Conservation (phyloP, 2,329 filamentous ascomycete genomes). For the Coleophoma crateriformis region DNA sequence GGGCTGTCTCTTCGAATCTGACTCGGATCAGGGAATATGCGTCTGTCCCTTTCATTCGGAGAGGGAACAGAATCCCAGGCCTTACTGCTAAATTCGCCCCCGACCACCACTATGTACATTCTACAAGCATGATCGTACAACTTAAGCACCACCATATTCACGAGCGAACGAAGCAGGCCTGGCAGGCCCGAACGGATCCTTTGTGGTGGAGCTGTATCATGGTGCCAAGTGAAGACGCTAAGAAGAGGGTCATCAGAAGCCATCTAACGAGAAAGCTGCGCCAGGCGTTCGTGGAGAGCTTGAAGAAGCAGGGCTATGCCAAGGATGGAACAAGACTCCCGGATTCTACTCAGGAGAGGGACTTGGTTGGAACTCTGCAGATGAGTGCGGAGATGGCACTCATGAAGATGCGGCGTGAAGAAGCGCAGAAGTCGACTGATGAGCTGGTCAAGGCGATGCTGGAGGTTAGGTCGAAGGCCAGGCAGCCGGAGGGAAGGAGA, state of each 20-base stretch:
- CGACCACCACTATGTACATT: neutral
- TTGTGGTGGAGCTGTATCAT: constrained; percentile 42
- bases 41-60: no score
- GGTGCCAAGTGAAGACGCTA: constrained; percentile 18
- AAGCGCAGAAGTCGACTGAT: neutral
- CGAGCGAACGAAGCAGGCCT: constrained; percentile 30
- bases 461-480: neutral
- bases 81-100: neutral
- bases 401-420: constrained; percentile 16
- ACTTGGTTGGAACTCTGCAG: constrained; percentile 31
- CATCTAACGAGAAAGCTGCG: constrained; percentile 36
- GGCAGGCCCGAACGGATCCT: constrained; percentile 29
- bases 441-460: neutral
- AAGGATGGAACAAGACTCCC: constrained; percentile 16
- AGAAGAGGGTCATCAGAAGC: constrained; percentile 39
- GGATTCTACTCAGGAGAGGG: constrained; percentile 18
- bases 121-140: neutral
- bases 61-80: no score
- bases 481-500: no score
- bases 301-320: constrained; percentile 40
- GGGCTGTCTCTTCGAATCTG: no score
- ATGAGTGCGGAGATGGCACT: constrained; percentile 18
- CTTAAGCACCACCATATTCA: constrained; percentile 25
- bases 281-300: constrained; percentile 36
- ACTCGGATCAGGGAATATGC: no score